A percentile compares a stretch with the other conserved stretches of the same genome.
Evolutionary conservation across 352 stramenopile genomes (phyloP).

Genomic region (Phytophthora cactorum): DNA sequence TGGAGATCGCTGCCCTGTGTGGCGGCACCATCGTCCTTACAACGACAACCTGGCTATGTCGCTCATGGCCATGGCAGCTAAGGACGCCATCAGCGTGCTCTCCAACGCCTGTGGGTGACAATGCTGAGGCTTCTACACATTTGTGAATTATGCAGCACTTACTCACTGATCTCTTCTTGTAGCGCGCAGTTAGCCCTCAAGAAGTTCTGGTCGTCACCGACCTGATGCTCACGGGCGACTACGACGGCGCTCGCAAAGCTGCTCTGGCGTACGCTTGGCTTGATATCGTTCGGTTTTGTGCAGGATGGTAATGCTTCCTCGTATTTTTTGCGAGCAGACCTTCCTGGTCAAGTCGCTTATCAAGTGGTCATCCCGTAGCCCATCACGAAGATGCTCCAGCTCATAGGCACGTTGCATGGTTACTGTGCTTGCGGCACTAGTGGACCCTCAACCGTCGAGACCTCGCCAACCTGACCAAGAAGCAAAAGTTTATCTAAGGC

Average conservation of each 20-base stretch:
- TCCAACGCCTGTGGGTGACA: slow-evolving; percentile 84
- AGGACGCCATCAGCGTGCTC: slow-evolving; percentile 91
- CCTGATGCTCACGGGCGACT: slow-evolving; percentile 83
- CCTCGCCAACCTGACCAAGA: slow-evolving; percentile 68
- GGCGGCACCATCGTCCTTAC: slow-evolving; percentile 91
- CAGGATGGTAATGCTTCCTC: background rate
- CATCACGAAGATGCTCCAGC: slow-evolving; percentile 90
- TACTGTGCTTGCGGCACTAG: slow-evolving; percentile 76
- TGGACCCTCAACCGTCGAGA: slow-evolving; percentile 69
- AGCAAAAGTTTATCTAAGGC: slow-evolving; percentile 77
- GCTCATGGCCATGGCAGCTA: slow-evolving; percentile 90
- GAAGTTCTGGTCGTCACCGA: slow-evolving; percentile 88
- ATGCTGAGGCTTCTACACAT: background rate
- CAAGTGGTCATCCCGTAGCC: slow-evolving; percentile 92
- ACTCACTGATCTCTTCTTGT: slow-evolving; percentile 5
- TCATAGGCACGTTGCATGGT: slow-evolving; percentile 86
- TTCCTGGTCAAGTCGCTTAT: slow-evolving; percentile 93
- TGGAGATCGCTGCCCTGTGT: slow-evolving; percentile 88
- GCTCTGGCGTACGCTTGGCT: slow-evolving; percentile 74
- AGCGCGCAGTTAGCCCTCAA: slow-evolving; percentile 59
- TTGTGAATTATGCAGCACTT: background rate
- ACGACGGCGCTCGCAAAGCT: slow-evolving; percentile 75
- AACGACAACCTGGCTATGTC: slow-evolving; percentile 91
- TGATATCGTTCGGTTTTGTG: background rate
- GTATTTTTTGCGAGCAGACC: slow-evolving; percentile 55